A percentile compares a stretch with the other conserved stretches of the same genome.
phyloP scores from a whole-genome alignment of 2,329 filamentous ascomycete genomes.

The Dactylellina leptospora region DNA sequence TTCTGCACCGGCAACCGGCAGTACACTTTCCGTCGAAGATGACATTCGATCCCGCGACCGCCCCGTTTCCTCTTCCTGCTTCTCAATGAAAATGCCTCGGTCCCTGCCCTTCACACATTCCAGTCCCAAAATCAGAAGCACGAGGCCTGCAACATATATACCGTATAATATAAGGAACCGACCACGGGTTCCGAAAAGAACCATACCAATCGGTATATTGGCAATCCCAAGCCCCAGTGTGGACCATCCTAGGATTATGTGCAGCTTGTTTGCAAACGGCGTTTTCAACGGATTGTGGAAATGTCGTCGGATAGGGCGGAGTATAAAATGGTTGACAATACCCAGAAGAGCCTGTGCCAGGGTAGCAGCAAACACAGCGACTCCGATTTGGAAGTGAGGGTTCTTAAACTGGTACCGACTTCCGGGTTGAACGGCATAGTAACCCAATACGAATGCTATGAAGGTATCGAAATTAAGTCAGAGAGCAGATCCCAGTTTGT shows the following conservation, averaged over 20 bases:
- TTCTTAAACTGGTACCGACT: slow-evolving; percentile 46
- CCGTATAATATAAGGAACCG: slow-evolving; percentile 27
- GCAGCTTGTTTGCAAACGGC: slow-evolving; percentile 39
- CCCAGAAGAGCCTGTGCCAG: slow-evolving; percentile 37
- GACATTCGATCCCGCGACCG: not conserved
- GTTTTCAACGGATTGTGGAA: slow-evolving; percentile 35
- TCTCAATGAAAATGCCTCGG: slow-evolving; percentile 20
- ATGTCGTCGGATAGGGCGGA: slow-evolving; percentile 27
- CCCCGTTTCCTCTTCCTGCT: slow-evolving; percentile 14
- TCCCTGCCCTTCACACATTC: slow-evolving; percentile 44
- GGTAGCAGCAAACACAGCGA: slow-evolving; percentile 29
- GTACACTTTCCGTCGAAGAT: slow-evolving; percentile 27
- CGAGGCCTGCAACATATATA: slow-evolving; percentile 24
- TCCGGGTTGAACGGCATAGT: slow-evolving; percentile 39
- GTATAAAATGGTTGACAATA: slow-evolving; percentile 34
- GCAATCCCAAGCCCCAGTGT: slow-evolving; percentile 36
- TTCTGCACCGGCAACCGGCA: slow-evolving; percentile 45
- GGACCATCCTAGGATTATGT: slow-evolving; percentile 37
- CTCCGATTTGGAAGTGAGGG: slow-evolving; percentile 44
- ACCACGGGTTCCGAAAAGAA: slow-evolving; percentile 32
- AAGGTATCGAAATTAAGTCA: too few species aligned
- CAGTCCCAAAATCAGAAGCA: slow-evolving; percentile 17
- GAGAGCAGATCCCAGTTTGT: too few species aligned
- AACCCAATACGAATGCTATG: slow-evolving; percentile 43
- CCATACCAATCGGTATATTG: slow-evolving; percentile 45